phyloP scores from a whole-genome alignment of 2,329 filamentous ascomycete species.

The Phyllosticta ampelicida region DNA sequence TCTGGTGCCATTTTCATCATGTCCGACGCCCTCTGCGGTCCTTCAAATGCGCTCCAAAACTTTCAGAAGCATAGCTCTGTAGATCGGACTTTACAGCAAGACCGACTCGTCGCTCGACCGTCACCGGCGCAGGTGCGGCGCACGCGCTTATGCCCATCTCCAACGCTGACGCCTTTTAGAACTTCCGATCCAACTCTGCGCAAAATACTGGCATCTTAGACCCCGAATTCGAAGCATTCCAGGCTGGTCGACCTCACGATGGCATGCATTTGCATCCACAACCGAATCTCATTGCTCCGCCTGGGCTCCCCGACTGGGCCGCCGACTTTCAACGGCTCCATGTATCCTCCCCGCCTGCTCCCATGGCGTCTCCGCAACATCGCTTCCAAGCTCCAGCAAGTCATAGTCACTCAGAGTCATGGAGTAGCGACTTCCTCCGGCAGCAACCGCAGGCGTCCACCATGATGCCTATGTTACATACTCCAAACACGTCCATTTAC shows the following conservation, averaged over 20 bases:
- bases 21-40: slow-evolving; percentile 61
- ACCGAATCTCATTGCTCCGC: slow-evolving; percentile 17
- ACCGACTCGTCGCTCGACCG: slow-evolving; percentile 49
- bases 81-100: slow-evolving; percentile 63
- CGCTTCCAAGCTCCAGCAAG: slow-evolving; percentile 32
- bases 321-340: slow-evolving; percentile 39
- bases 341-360: slow-evolving; percentile 28
- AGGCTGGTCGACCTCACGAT: slow-evolving; percentile 37
- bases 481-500: slow-evolving; percentile 16
- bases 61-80: slow-evolving; percentile 59
- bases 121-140: slow-evolving; percentile 43
- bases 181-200: slow-evolving; percentile 49
- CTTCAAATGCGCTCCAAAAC: slow-evolving; percentile 63
- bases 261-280: slow-evolving; percentile 24
- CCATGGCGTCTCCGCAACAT: slow-evolving; percentile 32
- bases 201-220: slow-evolving; percentile 47
- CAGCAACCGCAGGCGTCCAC: slow-evolving; percentile 23
- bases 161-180: slow-evolving; percentile 30
- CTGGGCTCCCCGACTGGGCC: slow-evolving; percentile 34
- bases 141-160: background rate
- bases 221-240: slow-evolving; percentile 59
- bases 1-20: slow-evolving; percentile 33
- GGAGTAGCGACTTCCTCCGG: slow-evolving; percentile 51
- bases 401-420: slow-evolving; percentile 28
- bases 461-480: slow-evolving; percentile 20